Evolutionary conservation across 306 rosid genomes (phyloP), one percentile per base, ranked within the genome.

Genomic region (Cucurbita ficifolia): DNA sequence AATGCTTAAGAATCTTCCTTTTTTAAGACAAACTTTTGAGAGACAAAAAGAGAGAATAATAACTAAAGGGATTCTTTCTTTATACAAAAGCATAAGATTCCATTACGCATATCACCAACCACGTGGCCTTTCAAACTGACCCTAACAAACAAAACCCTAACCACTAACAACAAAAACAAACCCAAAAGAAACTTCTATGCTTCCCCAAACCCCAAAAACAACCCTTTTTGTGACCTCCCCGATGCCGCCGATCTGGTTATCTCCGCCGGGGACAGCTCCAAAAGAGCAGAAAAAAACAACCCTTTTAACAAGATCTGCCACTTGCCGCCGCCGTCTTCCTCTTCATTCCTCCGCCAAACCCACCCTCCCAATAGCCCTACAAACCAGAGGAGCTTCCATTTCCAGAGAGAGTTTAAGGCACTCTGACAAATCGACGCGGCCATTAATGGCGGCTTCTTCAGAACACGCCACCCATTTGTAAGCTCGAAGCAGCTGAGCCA

Each of bases 351-450:
- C 3, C 13, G 21, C 8, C 55, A n/a, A 65, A 21, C 38, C 10
- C 21, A 7, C 11, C 82, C 87, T 83, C 22, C 79, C 69, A 8
- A 83, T 52, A 17, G 77, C 81, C 49, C 45, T 81, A 75, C 84
- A 81, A 38, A 75, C 65, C 79, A 83, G 29, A 4, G 87, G 81
- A 1, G 14, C 60, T 76, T 83, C 69, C 87, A 81, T 81, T 49
- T 83, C 84, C 81, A 81, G n/a, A 7, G 87, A 83, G 40, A 83
- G 84, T 68, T 81, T 83, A 16, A 83, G 60, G n/a, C 48, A 35
- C 51, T 83, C 87, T 3, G 76, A 21, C 78, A 83, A 52, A 36
- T 76, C 81, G 16, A 81, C 81, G 1, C 21, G 81, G 0, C 21
- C 77, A 42, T 40, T 73, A 4, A 2, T 19, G 72, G 3, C 19